A percentile compares a stretch with the other conserved stretches of the same genome.
Evolutionary conservation across 768 basidiomycete genomes (phyloP).

Genomic region (Boletus tylopilopsis): DNA sequence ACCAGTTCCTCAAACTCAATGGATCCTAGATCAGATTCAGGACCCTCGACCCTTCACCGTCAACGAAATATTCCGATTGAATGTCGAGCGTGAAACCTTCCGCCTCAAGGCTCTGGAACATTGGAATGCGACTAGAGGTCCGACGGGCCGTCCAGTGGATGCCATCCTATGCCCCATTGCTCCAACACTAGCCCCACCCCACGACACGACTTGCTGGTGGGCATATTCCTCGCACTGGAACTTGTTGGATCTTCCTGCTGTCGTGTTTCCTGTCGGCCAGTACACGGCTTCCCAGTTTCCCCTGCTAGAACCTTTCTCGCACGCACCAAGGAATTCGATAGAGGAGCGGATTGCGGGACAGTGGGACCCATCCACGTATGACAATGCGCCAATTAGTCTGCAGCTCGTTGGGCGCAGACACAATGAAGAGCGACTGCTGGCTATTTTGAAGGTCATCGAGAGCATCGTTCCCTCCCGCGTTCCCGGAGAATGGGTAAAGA

Average conservation of each 20-base stretch:
- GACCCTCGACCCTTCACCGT: constrained; percentile 36
- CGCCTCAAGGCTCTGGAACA: constrained; percentile 38
- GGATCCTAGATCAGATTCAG: constrained; percentile 42
- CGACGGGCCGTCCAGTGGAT: constrained; percentile 45
- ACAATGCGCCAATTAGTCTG: constrained; percentile 42
- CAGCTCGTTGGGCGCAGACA: constrained; percentile 50
- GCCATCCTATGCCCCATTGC: constrained; percentile 45
- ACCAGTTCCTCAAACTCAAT: constrained; percentile 40
- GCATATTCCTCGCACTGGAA: constrained; percentile 53
- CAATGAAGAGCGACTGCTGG: constrained; percentile 48
- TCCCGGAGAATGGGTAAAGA: constrained; percentile 9
- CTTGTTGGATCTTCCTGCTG: constrained; percentile 45
- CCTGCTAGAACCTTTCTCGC: constrained; percentile 10
- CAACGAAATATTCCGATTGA: constrained; percentile 44
- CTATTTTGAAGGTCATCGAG: constrained; percentile 41
- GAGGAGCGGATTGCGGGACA: constrained; percentile 36
- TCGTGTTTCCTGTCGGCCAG: constrained; percentile 45
- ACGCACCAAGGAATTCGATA: constrained; percentile 31
- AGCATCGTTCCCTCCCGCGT: constrained; percentile 13
- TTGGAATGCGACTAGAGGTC: constrained; percentile 39
- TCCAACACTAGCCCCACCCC: constrained; percentile 46
- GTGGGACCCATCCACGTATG: constrained; percentile 41
- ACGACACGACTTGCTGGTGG: constrained; percentile 48
- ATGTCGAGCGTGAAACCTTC: constrained; percentile 40
- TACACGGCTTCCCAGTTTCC: constrained; percentile 25